Evolutionary conservation across 345 rosid genomes (phyloP), one percentile per base, ranked within the genome.

Genomic region (Erucastrum elatum): DNA sequence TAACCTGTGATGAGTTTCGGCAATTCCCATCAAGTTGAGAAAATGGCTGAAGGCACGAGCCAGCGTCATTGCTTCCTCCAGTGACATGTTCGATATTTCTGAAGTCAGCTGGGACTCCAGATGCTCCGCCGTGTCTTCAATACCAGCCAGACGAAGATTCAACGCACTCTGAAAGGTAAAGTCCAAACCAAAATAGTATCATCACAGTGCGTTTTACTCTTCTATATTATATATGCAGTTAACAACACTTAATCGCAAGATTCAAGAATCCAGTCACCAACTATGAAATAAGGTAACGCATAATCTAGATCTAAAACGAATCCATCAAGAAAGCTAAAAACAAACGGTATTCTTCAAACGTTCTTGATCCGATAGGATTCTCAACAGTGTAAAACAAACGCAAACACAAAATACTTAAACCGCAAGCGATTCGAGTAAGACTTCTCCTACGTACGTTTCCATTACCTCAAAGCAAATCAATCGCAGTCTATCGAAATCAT

Each of bases 1-100:
- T 55, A 71, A 91, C 98, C 98, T 85, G 82, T 90, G 98, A 84
- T 94, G 95, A 6, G 98, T 94, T 83, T 94, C 98, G 2, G 98
- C 97, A 70, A 92, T 90, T 25, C 97, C 93, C 97, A 90, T 94
- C 84, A 94, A 77, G 83, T 87, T 94, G 41, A 94, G 98, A 80
- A 87, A 89, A 84, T 94, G 98, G 75, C 96, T 90, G 77, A 86
- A 91, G 5, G 96, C 90, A 61, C 98, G 97, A 78, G 97, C 97
- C 26, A 90, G 82, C 9, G 88, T 89, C 73, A 91, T 77, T 59
- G 98, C 96, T 83, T 90, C 98, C 84, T 94, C 98, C 35, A 94
- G 75, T 51, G 93, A 83, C 97, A 94, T 87, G 33, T 84, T 79
- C 7, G 98, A 90, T 82, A 94, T 89, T 81, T 91, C 96, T 15